Conservation (phyloP, 75 land plant genomes). For the Azolla pinnata region DNA sequence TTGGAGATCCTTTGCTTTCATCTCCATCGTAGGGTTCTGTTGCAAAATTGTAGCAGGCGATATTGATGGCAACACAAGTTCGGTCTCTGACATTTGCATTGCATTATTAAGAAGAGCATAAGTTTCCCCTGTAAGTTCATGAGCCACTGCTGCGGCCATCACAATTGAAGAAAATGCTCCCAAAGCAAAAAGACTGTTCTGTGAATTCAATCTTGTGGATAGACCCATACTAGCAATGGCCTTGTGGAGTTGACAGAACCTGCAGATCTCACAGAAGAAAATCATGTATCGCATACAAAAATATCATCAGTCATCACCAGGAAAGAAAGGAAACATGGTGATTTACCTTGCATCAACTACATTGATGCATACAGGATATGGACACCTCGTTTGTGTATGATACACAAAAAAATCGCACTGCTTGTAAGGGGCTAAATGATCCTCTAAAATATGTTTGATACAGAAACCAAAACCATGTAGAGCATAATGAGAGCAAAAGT, state of each 20-base stretch:
- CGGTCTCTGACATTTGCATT: too few relatives aligned
- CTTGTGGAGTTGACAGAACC: conserved; percentile 27
- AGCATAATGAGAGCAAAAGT: conserved; percentile 19
- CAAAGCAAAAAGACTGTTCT: neutral
- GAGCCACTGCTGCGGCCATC: conserved; percentile 23
- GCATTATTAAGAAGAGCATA: neutral
- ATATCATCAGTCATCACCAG: neutral
- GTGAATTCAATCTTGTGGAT: too few relatives aligned
- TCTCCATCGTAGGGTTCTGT: too few relatives aligned
- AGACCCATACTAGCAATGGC: too few relatives aligned
- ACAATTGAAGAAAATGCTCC: conserved; percentile 20
- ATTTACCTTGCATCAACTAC: conserved; percentile 16
- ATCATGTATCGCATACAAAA: too few relatives aligned
- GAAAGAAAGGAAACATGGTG: too few relatives aligned
- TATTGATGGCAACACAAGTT: too few relatives aligned
- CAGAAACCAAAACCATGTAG: conserved; percentile 21
- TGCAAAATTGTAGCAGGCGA: too few relatives aligned
- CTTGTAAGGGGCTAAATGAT: conserved; percentile 25
- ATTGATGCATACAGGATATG: conserved; percentile 20
- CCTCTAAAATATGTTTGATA: conserved; percentile 28
- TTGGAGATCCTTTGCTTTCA: too few relatives aligned
- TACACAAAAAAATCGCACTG: conserved; percentile 26
- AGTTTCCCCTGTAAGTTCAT: conserved; percentile 4
- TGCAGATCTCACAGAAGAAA: conserved; percentile 5
- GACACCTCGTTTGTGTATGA: conserved; percentile 9